Evolutionary conservation across 148 eudicot genomes (phyloP).

Genomic region (Heliamphora exappendiculata): DNA sequence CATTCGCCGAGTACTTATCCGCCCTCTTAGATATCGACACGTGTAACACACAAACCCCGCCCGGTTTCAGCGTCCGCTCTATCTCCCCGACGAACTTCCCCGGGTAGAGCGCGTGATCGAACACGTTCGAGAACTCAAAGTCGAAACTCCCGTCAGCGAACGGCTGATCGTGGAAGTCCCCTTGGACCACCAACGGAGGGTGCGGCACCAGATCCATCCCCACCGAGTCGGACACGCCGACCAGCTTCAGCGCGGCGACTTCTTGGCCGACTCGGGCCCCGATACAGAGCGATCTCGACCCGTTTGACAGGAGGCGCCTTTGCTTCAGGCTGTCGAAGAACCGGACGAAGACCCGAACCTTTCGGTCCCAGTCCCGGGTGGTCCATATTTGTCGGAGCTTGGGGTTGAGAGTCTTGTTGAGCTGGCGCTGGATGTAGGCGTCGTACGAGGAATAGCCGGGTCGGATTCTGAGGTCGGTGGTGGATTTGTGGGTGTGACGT

Average conservation of each 20-base stretch:
- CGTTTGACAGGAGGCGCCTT: conserved; percentile 22
- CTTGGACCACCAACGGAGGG: conserved; percentile 66
- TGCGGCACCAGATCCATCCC: conserved; percentile 80
- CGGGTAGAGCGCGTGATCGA: conserved; percentile 85
- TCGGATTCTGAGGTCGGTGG: conserved; percentile 52
- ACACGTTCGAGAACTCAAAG: conserved; percentile 82
- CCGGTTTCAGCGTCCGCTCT: conserved; percentile 68
- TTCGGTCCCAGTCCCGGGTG: conserved; percentile 86
- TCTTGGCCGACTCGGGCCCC: conserved; percentile 94
- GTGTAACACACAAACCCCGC: conserved; percentile 77
- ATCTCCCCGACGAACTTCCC: conserved; percentile 59
- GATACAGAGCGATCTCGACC: conserved; percentile 50
- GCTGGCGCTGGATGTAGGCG: conserved; percentile 64
- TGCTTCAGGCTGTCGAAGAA: conserved; percentile 43
- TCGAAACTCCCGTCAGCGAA: conserved; percentile 47
- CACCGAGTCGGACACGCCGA: conserved; percentile 61
- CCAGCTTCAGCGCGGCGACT: conserved; percentile 55
- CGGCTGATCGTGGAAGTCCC: conserved; percentile 80
- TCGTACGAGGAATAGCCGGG: conserved; percentile 73
- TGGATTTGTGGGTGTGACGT: background rate
- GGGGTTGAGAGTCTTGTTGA: conserved; percentile 82
- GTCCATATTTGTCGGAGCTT: conserved; percentile 70
- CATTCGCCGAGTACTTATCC: conserved; percentile 91
- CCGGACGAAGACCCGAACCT: conserved; percentile 47
- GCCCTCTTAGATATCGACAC: conserved; percentile 55